Percentiles rank a stretch among this genome's conserved stretches.
Evolutionary conservation across 192 early-diverging fungal species (phyloP).

Genomic region (Backusella australiensis): DNA sequence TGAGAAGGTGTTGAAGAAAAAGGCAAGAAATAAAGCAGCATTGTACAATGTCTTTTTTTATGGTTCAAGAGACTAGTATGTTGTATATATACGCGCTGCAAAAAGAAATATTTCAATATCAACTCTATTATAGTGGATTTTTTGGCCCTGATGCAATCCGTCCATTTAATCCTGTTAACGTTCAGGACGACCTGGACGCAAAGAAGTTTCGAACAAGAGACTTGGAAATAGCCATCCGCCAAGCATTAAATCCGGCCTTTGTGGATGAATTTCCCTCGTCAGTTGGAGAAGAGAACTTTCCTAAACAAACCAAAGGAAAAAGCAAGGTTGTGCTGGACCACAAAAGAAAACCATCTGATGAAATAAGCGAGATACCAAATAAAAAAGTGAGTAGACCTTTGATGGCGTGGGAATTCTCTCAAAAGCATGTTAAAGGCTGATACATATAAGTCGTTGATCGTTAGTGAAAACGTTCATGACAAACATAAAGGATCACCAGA

Average conservation of each 20-base stretch:
- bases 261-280: neutral
- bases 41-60: conserved; percentile 40
- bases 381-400: conserved; percentile 2
- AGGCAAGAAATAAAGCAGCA: conserved; percentile 33
- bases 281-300: conserved; percentile 2
- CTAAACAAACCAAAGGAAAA: neutral
- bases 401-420: neutral
- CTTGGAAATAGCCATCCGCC: conserved; percentile 28
- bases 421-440: neutral
- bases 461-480: neutral
- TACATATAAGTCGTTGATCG: neutral
- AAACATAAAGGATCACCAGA: neutral
- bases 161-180: conserved; percentile 26
- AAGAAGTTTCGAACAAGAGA: conserved; percentile 41
- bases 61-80: conserved; percentile 44
- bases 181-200: conserved; percentile 30
- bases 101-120: neutral
- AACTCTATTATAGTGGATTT: conserved; percentile 29
- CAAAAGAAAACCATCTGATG: neutral
- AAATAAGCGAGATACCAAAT: neutral
- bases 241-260: conserved; percentile 30
- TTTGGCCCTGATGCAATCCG: conserved; percentile 38
- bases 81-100: neutral
- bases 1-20: conserved; percentile 32
- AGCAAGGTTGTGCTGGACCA: neutral